These are phyloP conservation scores for Skeletonema potamos DNA, from an alignment of 108 stramenopile species.

Conservation along the genomic window DNA sequence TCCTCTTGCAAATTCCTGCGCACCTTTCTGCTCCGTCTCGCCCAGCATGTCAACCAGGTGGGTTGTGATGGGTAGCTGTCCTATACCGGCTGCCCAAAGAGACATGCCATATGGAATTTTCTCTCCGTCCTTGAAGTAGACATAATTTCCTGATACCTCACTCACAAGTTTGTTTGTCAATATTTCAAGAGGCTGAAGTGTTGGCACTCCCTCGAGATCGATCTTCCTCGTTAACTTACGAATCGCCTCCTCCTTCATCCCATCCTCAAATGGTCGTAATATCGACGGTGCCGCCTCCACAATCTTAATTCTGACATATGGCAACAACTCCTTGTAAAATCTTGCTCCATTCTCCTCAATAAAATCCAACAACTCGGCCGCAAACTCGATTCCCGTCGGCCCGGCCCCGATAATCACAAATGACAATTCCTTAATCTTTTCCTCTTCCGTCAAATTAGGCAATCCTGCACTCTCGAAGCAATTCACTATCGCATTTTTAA, in stretches of 20 bases:
- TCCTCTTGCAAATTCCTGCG: slow-evolving; percentile 76
- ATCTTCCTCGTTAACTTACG: slow-evolving; percentile 59
- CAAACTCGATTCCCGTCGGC: slow-evolving; percentile 94
- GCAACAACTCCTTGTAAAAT: slow-evolving; percentile 85
- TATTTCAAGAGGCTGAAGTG: slow-evolving; percentile 79
- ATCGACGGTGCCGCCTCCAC: slow-evolving; percentile 90
- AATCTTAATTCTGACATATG: slow-evolving; percentile 87
- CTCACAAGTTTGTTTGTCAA: slow-evolving; percentile 84
- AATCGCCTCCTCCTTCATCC: slow-evolving; percentile 87
- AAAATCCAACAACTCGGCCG: slow-evolving; percentile 93
- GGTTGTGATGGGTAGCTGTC: slow-evolving; percentile 82
- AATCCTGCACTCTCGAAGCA: slow-evolving; percentile 95
- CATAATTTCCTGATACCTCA: slow-evolving; percentile 77
- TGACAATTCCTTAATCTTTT: slow-evolving; percentile 61
- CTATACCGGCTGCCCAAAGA: slow-evolving; percentile 97
- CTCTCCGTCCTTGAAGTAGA: slow-evolving; percentile 74
- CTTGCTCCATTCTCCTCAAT: slow-evolving; percentile 90
- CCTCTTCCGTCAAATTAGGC: slow-evolving; percentile 80
- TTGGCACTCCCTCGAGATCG: slow-evolving; percentile 49
- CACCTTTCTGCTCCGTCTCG: slow-evolving; percentile 55
- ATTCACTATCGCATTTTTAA: slow-evolving; percentile 89
- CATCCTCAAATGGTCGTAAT: slow-evolving; percentile 88
- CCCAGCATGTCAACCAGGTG: slow-evolving; percentile 66
- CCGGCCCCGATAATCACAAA: slow-evolving; percentile 95
- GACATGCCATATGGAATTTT: slow-evolving; percentile 84